Base-by-base conservation (phyloP, 208 protist species). In the Vickermania spadyakhi region DNA sequence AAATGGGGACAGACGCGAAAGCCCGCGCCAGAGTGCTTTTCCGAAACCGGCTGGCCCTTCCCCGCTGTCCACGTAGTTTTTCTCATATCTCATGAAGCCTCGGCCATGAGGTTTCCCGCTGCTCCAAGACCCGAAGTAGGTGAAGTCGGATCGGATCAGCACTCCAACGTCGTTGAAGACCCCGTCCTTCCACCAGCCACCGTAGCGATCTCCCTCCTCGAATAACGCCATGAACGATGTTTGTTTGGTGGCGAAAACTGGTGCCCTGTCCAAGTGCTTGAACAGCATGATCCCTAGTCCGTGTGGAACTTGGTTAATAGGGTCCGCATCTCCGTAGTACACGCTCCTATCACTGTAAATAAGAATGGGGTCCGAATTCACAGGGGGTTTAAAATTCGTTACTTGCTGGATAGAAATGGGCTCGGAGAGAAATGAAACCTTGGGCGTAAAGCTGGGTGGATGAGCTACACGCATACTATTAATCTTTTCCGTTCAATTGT, bases 201-300 rank as follows among this genome's bases (percentile, higher is more conserved):
- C 89, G 62, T 93, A 96, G 31, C 89, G 77, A 52, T 85, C 83
- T n/a, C 82, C 84, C 53, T 50, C 68, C n/a, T 56, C 63, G 60
- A 81, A 89, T 41, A 53, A 41, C 27, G 21, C 31, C 25, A 51
- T 67, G 27, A 52, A 56, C 31, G 30, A 27, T 28, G 60, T 58
- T 45, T 4, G 31, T 31, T 50, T 53, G 51, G 52, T 1, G 51
- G 51, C 3, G 52, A 30, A 13, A 53, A 52, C 7, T 52, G 30
- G 14, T 42, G 52, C 52, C 36, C 0, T 2, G 28, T 2, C 27
- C 26, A 4, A 7, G 28, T 72, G 60, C 31, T 79, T 77, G 55
- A 93, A 91, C 1, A 88, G 64, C 31, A 90, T 82, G 29, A 93
- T 81, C 45, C 86, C 86, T 25, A 79, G 58, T 5, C 81, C 86